A percentile compares a stretch with the other conserved stretches of the same genome.
phyloP scores from a whole-genome alignment of 768 basidiomycete genomes.

The Butyriboletus loyo region DNA sequence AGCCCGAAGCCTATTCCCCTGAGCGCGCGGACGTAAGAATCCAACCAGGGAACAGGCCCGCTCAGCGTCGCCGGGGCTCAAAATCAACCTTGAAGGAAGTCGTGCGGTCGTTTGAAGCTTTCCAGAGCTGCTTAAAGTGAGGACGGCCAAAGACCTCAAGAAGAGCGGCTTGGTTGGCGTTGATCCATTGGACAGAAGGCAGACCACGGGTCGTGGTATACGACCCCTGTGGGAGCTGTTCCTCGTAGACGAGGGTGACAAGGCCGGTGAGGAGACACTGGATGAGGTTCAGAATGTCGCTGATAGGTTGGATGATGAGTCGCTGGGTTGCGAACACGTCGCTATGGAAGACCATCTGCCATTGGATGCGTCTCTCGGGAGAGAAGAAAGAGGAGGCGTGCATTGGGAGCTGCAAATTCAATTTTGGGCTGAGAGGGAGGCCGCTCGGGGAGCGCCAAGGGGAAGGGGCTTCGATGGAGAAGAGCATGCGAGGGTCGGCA shows the following conservation, averaged over 20 bases:
- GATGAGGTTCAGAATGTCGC: conserved; percentile 64
- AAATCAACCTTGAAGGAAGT: conserved; percentile 75
- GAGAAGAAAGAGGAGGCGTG: conserved; percentile 85
- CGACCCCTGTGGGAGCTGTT: conserved; percentile 63
- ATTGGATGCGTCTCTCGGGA: conserved; percentile 78
- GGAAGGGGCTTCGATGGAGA: conserved; percentile 73
- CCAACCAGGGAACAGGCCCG: conserved; percentile 9
- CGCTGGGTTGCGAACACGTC: conserved; percentile 71
- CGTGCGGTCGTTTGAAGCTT: conserved; percentile 67
- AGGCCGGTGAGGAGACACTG: conserved; percentile 74
- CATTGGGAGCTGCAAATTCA: conserved; percentile 69
- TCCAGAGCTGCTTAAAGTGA: conserved; percentile 70
- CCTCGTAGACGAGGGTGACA: conserved; percentile 71
- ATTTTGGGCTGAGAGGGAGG: conserved; percentile 71
- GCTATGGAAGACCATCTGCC: conserved; percentile 88
- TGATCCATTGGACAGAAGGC: conserved; percentile 76
- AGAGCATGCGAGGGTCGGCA: conserved; percentile 68
- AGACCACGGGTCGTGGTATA: conserved; percentile 76
- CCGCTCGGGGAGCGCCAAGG: conserved; percentile 76
- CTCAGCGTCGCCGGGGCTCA: conserved; percentile 40
- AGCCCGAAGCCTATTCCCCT: conserved; percentile 15
- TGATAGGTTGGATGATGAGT: conserved; percentile 64
- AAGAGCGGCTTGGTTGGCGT: conserved; percentile 62
- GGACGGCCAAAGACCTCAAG: conserved; percentile 70
- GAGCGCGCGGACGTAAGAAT: conserved; percentile 5